Evolutionary conservation across 179 eudicot genomes (phyloP), one percentile per base, ranked within the genome.

Genomic region (Drosera spatulata): DNA sequence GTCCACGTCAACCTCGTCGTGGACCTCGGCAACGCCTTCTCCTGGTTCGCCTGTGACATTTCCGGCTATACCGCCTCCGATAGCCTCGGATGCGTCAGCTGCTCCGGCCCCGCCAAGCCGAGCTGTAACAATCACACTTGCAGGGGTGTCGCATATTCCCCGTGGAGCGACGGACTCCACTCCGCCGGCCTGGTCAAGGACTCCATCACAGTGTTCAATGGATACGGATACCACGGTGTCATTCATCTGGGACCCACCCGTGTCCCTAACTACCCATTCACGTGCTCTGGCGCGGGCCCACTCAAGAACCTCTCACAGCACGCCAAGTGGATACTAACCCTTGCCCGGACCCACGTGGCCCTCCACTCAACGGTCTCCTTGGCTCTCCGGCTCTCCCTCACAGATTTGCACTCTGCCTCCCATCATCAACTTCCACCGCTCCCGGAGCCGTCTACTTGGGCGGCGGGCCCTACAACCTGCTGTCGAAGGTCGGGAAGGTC

Each of bases 371-470:
- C 75, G 58, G 70, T 82, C 22, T 65, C 75, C 3, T 39, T 51
- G 2, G 41, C 59, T 0, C 63, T 73, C 7, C 75, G 73, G 54
- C 47, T 69, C 47, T 69, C n/a, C 69, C 69, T 7, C 57, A 61
- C 14, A 80, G 77, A 55, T 82, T 82, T 47, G 71, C 83, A 50
- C 51, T 83, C 3, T 83, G 83, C 62, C 68, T 83, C 13, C 70
- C 85, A 0, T 69, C 81, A 6, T 33, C 62, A 0, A n/a, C 78
- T 0, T 53, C 66, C 14, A 53, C 70, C 4, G 37, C 56, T 42
- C 41, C 62, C n/a, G 88, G 88, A 22, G 81, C 75, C 2, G 22
- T 78, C n/a, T 77, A 75, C 39, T 72, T 83, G 41, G 83, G 85
- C 0, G 75, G 77, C 0, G 76, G 73, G 47, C 88, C 88, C 42